phyloP scores from a whole-genome alignment of 768 basidiomycete genomes.

The Lentinula lateritia region DNA sequence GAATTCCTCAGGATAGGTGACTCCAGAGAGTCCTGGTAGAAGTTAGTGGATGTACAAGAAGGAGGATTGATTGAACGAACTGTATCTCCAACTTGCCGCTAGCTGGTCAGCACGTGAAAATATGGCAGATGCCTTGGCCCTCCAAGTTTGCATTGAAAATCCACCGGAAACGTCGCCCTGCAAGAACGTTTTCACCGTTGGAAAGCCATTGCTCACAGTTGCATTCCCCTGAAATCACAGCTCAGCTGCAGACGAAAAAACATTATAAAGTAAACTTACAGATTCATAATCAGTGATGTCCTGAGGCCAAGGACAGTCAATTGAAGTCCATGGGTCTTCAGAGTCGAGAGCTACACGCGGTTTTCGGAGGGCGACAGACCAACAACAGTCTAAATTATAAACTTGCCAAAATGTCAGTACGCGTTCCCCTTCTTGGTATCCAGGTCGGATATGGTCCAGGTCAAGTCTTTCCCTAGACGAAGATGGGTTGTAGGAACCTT shows the following conservation, averaged over 20 bases:
- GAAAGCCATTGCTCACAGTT: slow-evolving; percentile 42
- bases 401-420: slow-evolving; percentile 82
- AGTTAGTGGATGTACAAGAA: slow-evolving; percentile 7
- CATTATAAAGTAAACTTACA: slow-evolving; percentile 33
- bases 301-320: slow-evolving; percentile 76
- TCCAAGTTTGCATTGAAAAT: slow-evolving; percentile 60
- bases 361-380: slow-evolving; percentile 70
- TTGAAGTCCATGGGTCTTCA: slow-evolving; percentile 47
- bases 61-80: slow-evolving; percentile 28
- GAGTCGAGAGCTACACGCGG: slow-evolving; percentile 64
- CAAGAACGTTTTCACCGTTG: slow-evolving; percentile 60
- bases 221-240: slow-evolving; percentile 47
- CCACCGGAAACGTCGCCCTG: slow-evolving; percentile 52
- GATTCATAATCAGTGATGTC: slow-evolving; percentile 66
- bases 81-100: slow-evolving; percentile 53
- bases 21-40: slow-evolving; percentile 33
- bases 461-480: slow-evolving; percentile 33
- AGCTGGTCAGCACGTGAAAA: slow-evolving; percentile 64
- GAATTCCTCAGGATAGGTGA: slow-evolving; percentile 51
- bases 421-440: slow-evolving; percentile 62
- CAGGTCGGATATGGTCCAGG: slow-evolving; percentile 52
- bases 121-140: slow-evolving; percentile 73
- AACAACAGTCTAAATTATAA: slow-evolving; percentile 74
- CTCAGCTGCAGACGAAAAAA: slow-evolving; percentile 3
- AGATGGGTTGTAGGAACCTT: slow-evolving; percentile 27